Evolutionary conservation across 2,329 filamentous ascomycete genomes (phyloP).

Genomic region (Alternaria dauci): DNA sequence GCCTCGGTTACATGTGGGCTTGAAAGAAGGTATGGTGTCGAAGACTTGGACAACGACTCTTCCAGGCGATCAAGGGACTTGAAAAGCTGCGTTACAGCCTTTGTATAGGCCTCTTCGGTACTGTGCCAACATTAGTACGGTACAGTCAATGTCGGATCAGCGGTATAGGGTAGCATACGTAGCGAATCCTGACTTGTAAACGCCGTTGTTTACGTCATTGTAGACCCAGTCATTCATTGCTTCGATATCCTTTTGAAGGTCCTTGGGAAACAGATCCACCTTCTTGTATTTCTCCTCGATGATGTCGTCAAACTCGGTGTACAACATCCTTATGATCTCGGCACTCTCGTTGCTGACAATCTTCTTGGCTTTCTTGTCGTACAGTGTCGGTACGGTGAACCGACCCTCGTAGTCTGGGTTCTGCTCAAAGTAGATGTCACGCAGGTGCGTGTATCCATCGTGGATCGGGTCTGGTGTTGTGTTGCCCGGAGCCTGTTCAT

Average conservation of each 20-base stretch:
- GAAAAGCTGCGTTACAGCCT: slow-evolving; percentile 58
- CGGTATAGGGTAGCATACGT: slow-evolving; percentile 44
- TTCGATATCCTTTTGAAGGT: slow-evolving; percentile 57
- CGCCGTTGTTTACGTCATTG: slow-evolving; percentile 62
- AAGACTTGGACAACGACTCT: slow-evolving; percentile 50
- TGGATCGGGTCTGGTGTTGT: slow-evolving; percentile 70
- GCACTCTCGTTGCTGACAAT: slow-evolving; percentile 94
- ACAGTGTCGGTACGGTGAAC: slow-evolving; percentile 88
- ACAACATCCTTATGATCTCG: slow-evolving; percentile 93
- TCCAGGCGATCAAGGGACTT: slow-evolving; percentile 59
- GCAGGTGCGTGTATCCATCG: slow-evolving; percentile 73
- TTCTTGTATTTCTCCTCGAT: slow-evolving; percentile 56
- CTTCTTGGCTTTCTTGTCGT: slow-evolving; percentile 75
- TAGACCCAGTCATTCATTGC: slow-evolving; percentile 62
- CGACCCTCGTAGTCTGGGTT: slow-evolving; percentile 77
- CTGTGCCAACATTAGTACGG: slow-evolving; percentile 20
- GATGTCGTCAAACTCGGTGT: slow-evolving; percentile 75
- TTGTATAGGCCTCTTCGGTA: slow-evolving; percentile 60
- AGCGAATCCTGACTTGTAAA: slow-evolving; percentile 63
- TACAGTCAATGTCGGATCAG: background rate
- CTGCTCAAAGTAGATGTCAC: slow-evolving; percentile 80
- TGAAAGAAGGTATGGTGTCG: slow-evolving; percentile 59
- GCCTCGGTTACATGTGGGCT: slow-evolving; percentile 57
- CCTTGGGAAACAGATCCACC: slow-evolving; percentile 56
- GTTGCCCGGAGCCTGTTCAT: slow-evolving; percentile 66